These are phyloP conservation scores for Fusarium penzigii DNA, from an alignment of 2,329 filamentous ascomycete genomes.

Conservation along the genomic window DNA sequence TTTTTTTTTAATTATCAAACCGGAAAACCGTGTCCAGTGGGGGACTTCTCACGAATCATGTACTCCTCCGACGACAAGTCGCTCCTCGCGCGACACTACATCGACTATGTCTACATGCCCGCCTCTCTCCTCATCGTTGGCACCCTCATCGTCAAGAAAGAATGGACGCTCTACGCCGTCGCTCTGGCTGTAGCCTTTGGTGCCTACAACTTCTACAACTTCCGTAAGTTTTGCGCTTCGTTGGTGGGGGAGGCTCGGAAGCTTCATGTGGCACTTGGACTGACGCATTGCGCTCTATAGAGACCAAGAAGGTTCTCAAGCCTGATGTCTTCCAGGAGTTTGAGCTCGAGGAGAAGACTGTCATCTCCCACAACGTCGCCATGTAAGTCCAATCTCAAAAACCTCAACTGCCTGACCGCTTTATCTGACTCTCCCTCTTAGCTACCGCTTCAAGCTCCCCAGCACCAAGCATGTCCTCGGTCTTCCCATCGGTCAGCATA, in stretches of 20 bases:
- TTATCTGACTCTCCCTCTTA: constrained; percentile 33
- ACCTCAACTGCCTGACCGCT: constrained; percentile 1
- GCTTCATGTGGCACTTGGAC: not conserved
- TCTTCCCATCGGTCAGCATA: constrained; percentile 97
- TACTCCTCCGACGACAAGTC: constrained; percentile 30
- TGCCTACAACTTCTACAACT: constrained; percentile 69
- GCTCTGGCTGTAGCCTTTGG: constrained; percentile 66
- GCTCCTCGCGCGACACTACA: constrained; percentile 59
- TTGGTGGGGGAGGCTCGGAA: no score
- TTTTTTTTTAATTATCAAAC: no score
- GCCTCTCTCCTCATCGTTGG: constrained; percentile 77
- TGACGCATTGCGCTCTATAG: constrained; percentile 44
- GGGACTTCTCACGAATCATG: constrained; percentile 21
- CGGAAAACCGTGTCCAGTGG: constrained; percentile 11
- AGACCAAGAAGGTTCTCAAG: constrained; percentile 80
- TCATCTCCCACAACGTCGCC: constrained; percentile 96
- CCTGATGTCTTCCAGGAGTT: constrained; percentile 89
- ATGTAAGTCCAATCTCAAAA: constrained; percentile 61
- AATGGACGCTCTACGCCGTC: constrained; percentile 73
- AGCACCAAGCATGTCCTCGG: constrained; percentile 79
- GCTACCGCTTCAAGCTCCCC: constrained; percentile 91
- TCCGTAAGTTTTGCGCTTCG: constrained; percentile 56
- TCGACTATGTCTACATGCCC: constrained; percentile 83
- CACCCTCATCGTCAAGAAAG: constrained; percentile 74
- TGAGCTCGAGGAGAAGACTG: constrained; percentile 89